These are phyloP conservation scores for Paratinospora sagittata DNA, from an alignment of 164 flowering plant species.

Conservation along the genomic window DNA sequence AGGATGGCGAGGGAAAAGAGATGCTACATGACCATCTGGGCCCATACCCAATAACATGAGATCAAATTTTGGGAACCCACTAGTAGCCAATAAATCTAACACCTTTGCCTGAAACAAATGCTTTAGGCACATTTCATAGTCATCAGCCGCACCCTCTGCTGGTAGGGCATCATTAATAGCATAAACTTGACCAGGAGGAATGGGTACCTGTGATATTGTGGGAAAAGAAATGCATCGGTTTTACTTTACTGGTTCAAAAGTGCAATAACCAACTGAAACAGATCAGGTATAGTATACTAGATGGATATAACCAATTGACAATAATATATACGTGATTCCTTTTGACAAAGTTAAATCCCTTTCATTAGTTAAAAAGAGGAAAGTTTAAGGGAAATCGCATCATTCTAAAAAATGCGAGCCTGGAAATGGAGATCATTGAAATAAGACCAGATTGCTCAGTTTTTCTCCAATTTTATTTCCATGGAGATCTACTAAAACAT, in stretches of 20 bases:
- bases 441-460: too few relatives aligned
- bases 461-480: too few relatives aligned
- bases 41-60: conserved; percentile 29
- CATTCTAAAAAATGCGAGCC: too few relatives aligned
- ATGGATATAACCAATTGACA: neutral
- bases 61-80: conserved; percentile 29
- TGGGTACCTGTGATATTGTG: conserved; percentile 7
- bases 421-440: too few relatives aligned
- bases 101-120: conserved; percentile 15
- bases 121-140: conserved; percentile 24
- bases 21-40: conserved; percentile 28
- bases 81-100: conserved; percentile 13
- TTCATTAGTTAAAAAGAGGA: too few relatives aligned
- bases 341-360: too few relatives aligned
- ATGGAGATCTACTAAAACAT: too few relatives aligned
- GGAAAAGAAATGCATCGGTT: neutral
- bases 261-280: neutral
- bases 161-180: conserved; percentile 21
- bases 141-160: conserved; percentile 28
- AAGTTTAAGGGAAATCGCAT: too few relatives aligned
- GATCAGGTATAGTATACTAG: neutral
- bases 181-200: conserved; percentile 21
- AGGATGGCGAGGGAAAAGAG: conserved; percentile 26
- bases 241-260: neutral
- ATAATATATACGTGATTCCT: too few relatives aligned